A percentile compares a stretch with the other conserved stretches of the same genome.
phyloP scores from a whole-genome alignment of 306 rosid genomes.

The Sphenostylis stenocarpa region DNA sequence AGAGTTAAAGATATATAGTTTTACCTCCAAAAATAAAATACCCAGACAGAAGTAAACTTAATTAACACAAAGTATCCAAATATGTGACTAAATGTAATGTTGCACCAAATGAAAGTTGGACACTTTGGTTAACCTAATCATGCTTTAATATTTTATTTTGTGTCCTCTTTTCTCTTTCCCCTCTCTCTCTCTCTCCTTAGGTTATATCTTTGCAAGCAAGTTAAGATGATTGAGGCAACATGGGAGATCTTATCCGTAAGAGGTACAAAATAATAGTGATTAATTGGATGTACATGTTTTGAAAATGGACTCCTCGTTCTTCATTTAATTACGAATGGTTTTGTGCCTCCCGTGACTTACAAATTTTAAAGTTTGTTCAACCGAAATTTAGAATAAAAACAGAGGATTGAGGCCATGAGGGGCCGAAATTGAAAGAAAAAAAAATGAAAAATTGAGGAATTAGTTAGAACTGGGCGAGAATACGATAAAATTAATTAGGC shows the following conservation, averaged over 20 bases:
- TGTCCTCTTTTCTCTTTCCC: neutral
- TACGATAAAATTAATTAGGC: conserved; percentile 31
- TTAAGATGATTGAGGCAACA: conserved; percentile 49
- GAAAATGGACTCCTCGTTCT: conserved; percentile 32
- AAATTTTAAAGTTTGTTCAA: conserved; percentile 17
- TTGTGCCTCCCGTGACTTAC: conserved; percentile 34
- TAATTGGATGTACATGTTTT: conserved; percentile 28
- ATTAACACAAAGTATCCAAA: conserved; percentile 6
- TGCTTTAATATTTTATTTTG: conserved; percentile 23
- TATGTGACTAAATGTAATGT: conserved; percentile 16
- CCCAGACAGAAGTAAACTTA: conserved; percentile 4
- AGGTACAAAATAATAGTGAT: conserved; percentile 32
- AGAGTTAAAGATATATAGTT: conserved; percentile 11
- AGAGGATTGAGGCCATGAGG: neutral
- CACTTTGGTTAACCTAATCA: conserved; percentile 39
- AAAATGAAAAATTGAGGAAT: conserved; percentile 1
- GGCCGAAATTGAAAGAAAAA: neutral
- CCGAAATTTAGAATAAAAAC: conserved; percentile 18
- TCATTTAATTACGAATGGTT: conserved; percentile 2
- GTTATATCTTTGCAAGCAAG: conserved; percentile 44
- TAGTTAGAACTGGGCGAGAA: conserved; percentile 31
- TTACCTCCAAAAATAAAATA: conserved; percentile 33
- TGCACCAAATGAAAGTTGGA: conserved; percentile 41
- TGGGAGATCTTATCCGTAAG: conserved; percentile 41
- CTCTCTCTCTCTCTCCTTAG: neutral